Evolutionary conservation across 2,329 filamentous ascomycete species (phyloP).

Genomic region (Calonectria pseudoreteaudii): DNA sequence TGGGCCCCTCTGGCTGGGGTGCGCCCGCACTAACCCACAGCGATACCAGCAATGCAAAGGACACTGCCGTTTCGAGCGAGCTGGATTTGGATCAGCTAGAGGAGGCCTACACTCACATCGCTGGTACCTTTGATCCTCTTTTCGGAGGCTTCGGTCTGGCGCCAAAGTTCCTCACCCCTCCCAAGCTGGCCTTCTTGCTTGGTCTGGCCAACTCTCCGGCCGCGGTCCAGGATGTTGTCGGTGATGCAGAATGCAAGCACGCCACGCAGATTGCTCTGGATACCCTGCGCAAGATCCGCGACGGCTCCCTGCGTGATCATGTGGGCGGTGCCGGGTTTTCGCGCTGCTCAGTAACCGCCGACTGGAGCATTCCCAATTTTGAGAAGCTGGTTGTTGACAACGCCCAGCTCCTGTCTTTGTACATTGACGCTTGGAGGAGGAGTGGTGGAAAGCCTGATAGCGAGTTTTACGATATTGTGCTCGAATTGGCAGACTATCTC

Average conservation of each 20-base stretch:
- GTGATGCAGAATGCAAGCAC: constrained; percentile 78
- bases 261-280: constrained; percentile 83
- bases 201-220: constrained; percentile 77
- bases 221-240: constrained; percentile 88
- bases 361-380: constrained; percentile 96
- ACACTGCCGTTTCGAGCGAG: constrained; percentile 67
- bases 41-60: constrained; percentile 34
- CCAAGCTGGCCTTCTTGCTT: constrained; percentile 86
- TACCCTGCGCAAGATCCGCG: constrained; percentile 80
- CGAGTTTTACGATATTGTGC: constrained; percentile 81
- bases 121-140: constrained; percentile 80
- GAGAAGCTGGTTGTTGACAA: constrained; percentile 98
- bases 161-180: constrained; percentile 91
- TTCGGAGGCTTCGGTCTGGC: constrained; percentile 84
- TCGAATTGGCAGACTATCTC: constrained; percentile 89
- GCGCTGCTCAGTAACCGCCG: constrained; percentile 87
- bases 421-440: constrained; percentile 85
- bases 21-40: constrained; percentile 45
- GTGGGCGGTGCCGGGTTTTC: constrained; percentile 66
- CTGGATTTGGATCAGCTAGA: constrained; percentile 92
- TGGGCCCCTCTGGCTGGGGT: constrained; percentile 46
- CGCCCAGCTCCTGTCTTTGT: constrained; percentile 83
- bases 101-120: constrained; percentile 86
- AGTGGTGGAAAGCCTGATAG: constrained; percentile 63
- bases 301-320: constrained; percentile 67